Evolutionary conservation across 768 basidiomycete species (phyloP), one percentile per base, ranked within the genome.

Genomic region (Tephrocybe sp.): DNA sequence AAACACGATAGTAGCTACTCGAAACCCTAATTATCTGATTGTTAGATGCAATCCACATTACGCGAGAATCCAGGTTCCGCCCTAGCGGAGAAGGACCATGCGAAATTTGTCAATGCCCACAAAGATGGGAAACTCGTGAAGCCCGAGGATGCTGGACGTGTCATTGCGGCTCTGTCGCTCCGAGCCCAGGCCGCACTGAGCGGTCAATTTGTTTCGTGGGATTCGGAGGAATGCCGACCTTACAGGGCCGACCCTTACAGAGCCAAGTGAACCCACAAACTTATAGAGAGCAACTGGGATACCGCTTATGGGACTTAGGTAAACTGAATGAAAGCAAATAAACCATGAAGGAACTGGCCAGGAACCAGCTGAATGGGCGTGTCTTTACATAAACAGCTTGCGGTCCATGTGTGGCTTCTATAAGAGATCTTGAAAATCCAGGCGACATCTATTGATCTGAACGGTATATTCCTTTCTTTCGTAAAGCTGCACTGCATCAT

Each of bases 131-230:
- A 81, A 51, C 80, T 97, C 18, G 79, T 93, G 28, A 80, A 78
- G 42, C 85, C 93, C 1, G 83, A 88, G 53, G 82, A 85, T 53
- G 80, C 78, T 55, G 93, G 88, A 1, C 76, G 86, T 65, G 87
- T 93, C 47, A 83, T 94, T 57, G 93, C 93, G 10, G 78, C 80
- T 6, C 71, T 95, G 18, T 79, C 86, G 1, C 63, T 95, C n/a
- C 59, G 64, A 14, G 92, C 89, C 3, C 74, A 84, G 4, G 73
- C 75, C 58, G 67, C 73, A 3, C 65, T 92, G 36, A 88, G 76
- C 48, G 94, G 94, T 20, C 70, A 83, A 60, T 98, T 93, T 62
- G 72, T 95, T 48, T 83, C 75, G 60, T 96, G 93, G 90, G 80
- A 90, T 61, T 78, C 80, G 20, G 83, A 85, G 21, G 81, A 81